Evolutionary conservation across 768 basidiomycete species (phyloP), one percentile per base, ranked within the genome.

Genomic region (Lactifluus rugatus): DNA sequence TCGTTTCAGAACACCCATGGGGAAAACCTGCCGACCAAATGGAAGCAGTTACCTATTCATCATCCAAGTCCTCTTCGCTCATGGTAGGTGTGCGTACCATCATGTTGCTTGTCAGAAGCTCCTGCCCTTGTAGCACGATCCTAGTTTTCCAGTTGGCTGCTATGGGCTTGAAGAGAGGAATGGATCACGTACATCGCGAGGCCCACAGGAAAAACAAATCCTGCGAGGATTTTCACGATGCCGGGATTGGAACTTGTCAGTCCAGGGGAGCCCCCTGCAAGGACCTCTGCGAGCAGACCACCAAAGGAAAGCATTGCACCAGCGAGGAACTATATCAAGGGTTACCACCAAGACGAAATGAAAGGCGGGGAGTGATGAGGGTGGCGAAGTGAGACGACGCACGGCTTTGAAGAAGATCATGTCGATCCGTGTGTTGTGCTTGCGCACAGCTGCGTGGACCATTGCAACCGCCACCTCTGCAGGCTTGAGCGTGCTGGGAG

Each of bases 241-340:
- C 86, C 86, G 1, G 85, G 86, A 58, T 86, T 84, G 56, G 70
- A 72, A 34, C 70, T 49, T 21, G 70, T 77, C 28, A 88, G 65
- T 1, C 72, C 76, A 0, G 72, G 67, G 0, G 85, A 77, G 6
- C 86, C 86, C 36, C 83, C 86, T 46, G 76, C 71, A 16, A 86
- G 66, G 56, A 87, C 74, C 61, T 84, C 71, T 21, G 79, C 79
- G 28, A 88, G 68, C 16, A 88, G 70, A 17, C 83, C 83, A 65
- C 86, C 86, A 50, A 88, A 87, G 7, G 85, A 85, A n/a, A 87
- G 66, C 81, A 87, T 85, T 32, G 78, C 75, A 17, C 86, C 86
- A 28, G 84, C 86, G 56, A 81, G 70, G 50, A 86, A 78, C 85
- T 87, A 16, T 7, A 9, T 9, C 41, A 19, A 19, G 45, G 4